Base-by-base conservation (phyloP, 2,329 filamentous ascomycete genomes). In the Ophiostoma australiae region DNA sequence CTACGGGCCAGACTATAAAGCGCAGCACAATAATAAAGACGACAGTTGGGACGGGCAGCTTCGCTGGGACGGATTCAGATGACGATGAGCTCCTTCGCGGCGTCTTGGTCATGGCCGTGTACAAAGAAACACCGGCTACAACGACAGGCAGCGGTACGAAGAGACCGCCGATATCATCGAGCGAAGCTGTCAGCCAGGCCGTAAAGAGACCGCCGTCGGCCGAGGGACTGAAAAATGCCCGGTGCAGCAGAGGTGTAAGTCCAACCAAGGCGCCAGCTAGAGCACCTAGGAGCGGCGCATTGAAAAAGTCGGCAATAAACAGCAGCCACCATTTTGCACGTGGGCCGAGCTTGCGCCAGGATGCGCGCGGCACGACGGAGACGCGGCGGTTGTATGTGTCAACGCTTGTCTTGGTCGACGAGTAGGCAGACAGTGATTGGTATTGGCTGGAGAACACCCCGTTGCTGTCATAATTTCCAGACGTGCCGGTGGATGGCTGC, bases 81-180 rank as follows among this genome's bases (percentile, higher is more conserved):
- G 27, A 27, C 69, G 33, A 6, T 17, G 67, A 63, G 8, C 70
- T 70, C 10, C 37, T 8, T 33, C 27, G 33, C n/a, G 11, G 4
- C 11, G 63, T 39, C 8, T 39, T 35, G 35, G 6, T 15, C 3
- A 23, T 7, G 20, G 85, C 83, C 31, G 83, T 83, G 70, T 84
- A 87, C 1, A 91, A 82, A 73, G 88, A 89, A n/a, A 89, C 86
- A 1, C 89, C 89, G 0, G 89, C 88, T 0, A 91, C 83, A 20
- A 91, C 84, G 20, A 91, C 86, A 39, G 90, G 89, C 35, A 90
- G 79, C 0, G 86, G 84, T 0, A 89, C 87, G 76, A 91, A 91
- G 0, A 91, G 80, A 0, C 83, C 81, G 3, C 89, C 89, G 31
- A 90, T 82, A 70, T 88, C 90, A 74, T 86, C 83, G 27, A 91